Percentiles rank a stretch among this genome's conserved stretches.
phyloP scores from a whole-genome alignment of 2,329 filamentous ascomycete genomes.

The Escovopsis sp. region DNA sequence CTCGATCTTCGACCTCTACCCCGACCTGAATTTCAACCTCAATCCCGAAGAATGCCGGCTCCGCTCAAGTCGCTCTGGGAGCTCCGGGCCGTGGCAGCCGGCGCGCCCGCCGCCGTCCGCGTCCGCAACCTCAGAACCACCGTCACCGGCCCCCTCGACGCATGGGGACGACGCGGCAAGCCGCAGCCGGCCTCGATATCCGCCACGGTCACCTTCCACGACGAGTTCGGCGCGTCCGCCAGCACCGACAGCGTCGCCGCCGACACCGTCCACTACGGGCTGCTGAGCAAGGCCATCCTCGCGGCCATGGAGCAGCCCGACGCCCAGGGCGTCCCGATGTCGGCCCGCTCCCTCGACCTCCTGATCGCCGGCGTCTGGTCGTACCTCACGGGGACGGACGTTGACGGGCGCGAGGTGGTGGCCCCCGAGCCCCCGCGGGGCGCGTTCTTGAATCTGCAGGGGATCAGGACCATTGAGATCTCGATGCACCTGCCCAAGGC shows the following conservation, averaged over 20 bases:
- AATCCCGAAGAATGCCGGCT: slow-evolving; percentile 10
- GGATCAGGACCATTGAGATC: slow-evolving; percentile 34
- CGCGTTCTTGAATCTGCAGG: slow-evolving; percentile 16
- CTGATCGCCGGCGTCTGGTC: slow-evolving; percentile 18
- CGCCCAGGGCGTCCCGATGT: too few species aligned
- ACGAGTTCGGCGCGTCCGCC: slow-evolving; percentile 43
- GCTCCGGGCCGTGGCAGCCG: slow-evolving; percentile 13
- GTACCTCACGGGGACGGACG: slow-evolving; percentile 15
- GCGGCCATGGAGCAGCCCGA: slow-evolving; percentile 22
- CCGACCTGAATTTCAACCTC: too few species aligned
- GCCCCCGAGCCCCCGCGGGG: slow-evolving; percentile 3
- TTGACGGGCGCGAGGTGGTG: slow-evolving; percentile 1
- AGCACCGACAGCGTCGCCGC: slow-evolving; percentile 43
- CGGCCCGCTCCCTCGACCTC: neutral
- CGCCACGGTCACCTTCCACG: slow-evolving; percentile 40
- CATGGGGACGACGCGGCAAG: slow-evolving; percentile 48
- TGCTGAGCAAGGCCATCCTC: slow-evolving; percentile 51
- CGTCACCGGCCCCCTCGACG: slow-evolving; percentile 45
- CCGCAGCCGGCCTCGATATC: slow-evolving; percentile 49
- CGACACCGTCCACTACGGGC: slow-evolving; percentile 67
- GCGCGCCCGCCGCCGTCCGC: slow-evolving; percentile 33
- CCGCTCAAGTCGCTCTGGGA: slow-evolving; percentile 12
- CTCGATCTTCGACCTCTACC: too few species aligned
- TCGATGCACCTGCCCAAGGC: slow-evolving; percentile 51
- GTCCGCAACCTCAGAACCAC: slow-evolving; percentile 47